Base-by-base conservation (phyloP, 108 stramenopile genomes). In the Cylindrotheca fusiformis region DNA sequence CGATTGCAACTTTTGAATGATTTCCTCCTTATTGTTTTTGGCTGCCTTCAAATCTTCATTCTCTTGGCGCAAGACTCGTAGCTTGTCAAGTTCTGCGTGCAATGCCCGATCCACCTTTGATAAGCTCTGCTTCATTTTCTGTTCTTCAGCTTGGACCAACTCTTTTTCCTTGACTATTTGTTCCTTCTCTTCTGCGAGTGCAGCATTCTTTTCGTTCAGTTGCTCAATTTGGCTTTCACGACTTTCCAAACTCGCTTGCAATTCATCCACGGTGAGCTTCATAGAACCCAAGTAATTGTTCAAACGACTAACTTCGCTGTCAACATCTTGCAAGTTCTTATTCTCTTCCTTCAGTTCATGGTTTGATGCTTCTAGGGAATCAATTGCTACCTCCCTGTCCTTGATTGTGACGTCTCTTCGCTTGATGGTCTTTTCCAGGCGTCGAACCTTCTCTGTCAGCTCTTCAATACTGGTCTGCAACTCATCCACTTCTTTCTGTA, bases 221-320 rank as follows among this genome's bases (percentile, higher is more conserved):
- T 41, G 10, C 10, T 6, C 36, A 41, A 41, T 41, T 41, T 41
- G 10, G 10, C 14, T 41, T 41, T 41, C 36, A 10, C 14, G 6
- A 6, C 14, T 14, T 10, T 41, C 36, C 36, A 41, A 41, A 6
- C 36, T 41, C 36, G 6, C 36, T 41, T 41, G 10, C 36, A 41
- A 14, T 41, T 41, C 36, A 41, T 41, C 36, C 36, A 41, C 36
- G 14, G 10, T 41, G 6, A 41, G 36, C 14, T 41, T 41, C 36
- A 41, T 41, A 6, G 36, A 41, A 41, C 36, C 36, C 36, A 41
- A 41, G 36, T 41, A 41, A 41, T 41, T 41, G 36, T 41, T 41
- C 36, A 41, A 41, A 41, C 36, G 36, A 41, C 10, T 10, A 10
- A 41, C 36, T 41, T 41, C 36, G 36, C 36, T 41, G 10, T 41